Evolutionary conservation across 2,329 filamentous ascomycete genomes (phyloP), one percentile per base, ranked within the genome.

Genomic region (Fusarium sp.): DNA sequence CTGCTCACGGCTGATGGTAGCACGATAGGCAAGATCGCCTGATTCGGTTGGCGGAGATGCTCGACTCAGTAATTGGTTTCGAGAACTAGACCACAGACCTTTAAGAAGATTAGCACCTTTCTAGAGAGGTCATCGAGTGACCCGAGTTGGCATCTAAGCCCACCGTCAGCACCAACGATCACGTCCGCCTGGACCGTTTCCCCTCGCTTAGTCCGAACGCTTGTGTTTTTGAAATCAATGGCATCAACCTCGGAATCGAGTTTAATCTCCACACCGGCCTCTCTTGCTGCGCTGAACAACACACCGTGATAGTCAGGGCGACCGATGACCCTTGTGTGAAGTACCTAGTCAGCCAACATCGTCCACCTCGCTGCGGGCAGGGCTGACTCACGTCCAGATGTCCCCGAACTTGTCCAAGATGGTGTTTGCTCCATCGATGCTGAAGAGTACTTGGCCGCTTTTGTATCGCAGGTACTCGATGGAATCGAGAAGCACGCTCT

Each of bases 401-500:
- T 62, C 59, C 6, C 59, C 59, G 25, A 62, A 62, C 3, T 52
- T 62, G 6, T 22, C 32, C 27, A 50, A 20, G 25, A 50, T 37
- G 4, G 30, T 32, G 33, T 15, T 14, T 15, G 33, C 59, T 37
- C 59, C 59, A 15, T 62, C 59, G 8, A 62, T 62, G 20, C 9
- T 50, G 25, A 35, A 50, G 40, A 62, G 30, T 7, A 62, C 7
- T 15, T 62, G 35, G 2, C 59, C 59, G 22, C 38, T 62, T 32
- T 40, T n/a, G 30, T 62, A 52, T 62, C 59, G 47, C 12, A 62
- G 25, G 27, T 62, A 62, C 4, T 62, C 30, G 12, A 62, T 62
- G n/a, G 40, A 50, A 17, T 62, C 30, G 27, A 50, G 40, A 14
- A 62, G 27, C 12, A 62, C 43, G 10, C 27, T n/a, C 30, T 62